These are phyloP conservation scores for Nigrograna mackinnonii DNA, from an alignment of 2,329 filamentous ascomycete species.

Conservation along the genomic window DNA sequence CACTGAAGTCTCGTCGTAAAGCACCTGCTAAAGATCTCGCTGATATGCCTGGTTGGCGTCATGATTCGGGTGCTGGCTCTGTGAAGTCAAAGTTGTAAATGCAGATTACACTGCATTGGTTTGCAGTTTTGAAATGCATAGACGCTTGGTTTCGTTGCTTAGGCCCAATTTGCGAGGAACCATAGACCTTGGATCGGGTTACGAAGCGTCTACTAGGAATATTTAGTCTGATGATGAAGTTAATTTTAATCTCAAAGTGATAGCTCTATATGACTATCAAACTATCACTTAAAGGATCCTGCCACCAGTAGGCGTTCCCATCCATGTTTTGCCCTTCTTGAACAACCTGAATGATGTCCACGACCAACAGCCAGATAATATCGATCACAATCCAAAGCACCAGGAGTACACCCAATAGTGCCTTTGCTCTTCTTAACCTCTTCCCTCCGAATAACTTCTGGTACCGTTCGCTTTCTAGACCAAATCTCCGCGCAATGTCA, in stretches of 20 bases:
- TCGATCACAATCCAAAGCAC: constrained; percentile 11
- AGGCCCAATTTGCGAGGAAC: no score
- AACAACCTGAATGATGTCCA: constrained; percentile 12
- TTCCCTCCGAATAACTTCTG: constrained; percentile 3
- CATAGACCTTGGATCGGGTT: no score
- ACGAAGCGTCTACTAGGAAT: no score
- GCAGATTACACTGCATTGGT: no score
- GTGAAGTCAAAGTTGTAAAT: no score
- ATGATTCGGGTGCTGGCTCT: constrained; percentile 3
- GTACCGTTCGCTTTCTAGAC: constrained; percentile 3
- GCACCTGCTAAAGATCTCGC: constrained; percentile 49
- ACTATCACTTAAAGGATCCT: constrained; percentile 17
- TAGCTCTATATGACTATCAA: constrained; percentile 13
- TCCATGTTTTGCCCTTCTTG: background rate
- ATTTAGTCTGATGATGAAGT: no score
- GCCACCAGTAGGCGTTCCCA: constrained; percentile 8
- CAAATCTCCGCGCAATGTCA: constrained; percentile 11
- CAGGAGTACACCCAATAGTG: constrained; percentile 6
- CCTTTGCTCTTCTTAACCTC: constrained; percentile 7
- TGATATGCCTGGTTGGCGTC: constrained; percentile 51
- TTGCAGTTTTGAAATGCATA: no score
- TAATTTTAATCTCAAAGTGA: no score
- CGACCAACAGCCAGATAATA: constrained; percentile 13
- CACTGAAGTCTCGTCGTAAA: constrained; percentile 45
- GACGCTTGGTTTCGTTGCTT: no score